Percentiles rank a stretch among this genome's conserved stretches.
phyloP scores from a whole-genome alignment of 257 asterid species.

The Solanum infundibuliforme region DNA sequence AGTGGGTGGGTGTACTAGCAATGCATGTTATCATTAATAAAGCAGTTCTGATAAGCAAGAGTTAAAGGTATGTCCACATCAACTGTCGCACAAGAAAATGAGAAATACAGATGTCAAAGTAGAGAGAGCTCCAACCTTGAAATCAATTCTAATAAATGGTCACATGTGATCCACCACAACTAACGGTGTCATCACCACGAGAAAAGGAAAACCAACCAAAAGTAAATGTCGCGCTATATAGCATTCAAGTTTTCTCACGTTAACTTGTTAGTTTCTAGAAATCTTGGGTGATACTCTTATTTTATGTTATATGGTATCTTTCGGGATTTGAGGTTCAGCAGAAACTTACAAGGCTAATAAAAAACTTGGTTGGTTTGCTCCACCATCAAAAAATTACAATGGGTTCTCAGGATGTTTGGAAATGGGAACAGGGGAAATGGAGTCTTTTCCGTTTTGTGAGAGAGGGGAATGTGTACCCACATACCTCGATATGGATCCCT shows the following conservation, averaged over 20 bases:
- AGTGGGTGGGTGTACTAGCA: neutral
- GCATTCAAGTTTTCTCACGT: neutral
- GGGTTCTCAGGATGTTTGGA: neutral
- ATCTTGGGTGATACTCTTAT: neutral
- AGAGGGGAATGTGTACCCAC: neutral
- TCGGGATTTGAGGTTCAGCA: neutral
- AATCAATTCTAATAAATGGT: neutral
- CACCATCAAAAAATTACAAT: neutral
- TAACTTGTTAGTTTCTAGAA: neutral
- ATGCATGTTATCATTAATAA: neutral
- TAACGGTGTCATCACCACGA: neutral
- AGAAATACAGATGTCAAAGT: neutral
- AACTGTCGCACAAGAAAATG: slow-evolving; percentile 33
- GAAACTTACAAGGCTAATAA: neutral
- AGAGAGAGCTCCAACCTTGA: neutral
- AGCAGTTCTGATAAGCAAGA: slow-evolving; percentile 74
- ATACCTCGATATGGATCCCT: neutral
- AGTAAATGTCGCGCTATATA: neutral
- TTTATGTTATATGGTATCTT: neutral
- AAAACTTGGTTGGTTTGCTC: neutral
- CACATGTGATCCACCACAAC: neutral
- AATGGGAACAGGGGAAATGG: neutral
- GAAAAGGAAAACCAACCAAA: neutral
- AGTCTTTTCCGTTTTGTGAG: neutral
- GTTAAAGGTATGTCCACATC: slow-evolving; percentile 73